These are phyloP conservation scores for Sedum album DNA, from an alignment of 164 flowering plant species.

Conservation along the genomic window DNA sequence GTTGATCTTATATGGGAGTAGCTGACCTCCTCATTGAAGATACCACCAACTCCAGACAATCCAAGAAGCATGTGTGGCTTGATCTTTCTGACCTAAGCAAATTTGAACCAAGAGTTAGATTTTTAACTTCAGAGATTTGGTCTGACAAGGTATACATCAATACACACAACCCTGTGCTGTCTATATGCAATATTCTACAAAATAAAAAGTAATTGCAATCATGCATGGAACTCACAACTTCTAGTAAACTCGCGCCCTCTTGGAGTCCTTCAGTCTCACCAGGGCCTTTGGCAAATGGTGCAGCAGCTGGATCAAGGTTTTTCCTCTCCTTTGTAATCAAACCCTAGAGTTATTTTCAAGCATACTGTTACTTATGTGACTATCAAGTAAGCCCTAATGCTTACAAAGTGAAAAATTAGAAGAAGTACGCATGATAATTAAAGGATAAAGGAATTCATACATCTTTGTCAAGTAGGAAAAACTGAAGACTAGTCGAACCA, in stretches of 20 bases:
- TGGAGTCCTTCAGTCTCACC: slow-evolving; percentile 59
- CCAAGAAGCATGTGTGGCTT: slow-evolving; percentile 95
- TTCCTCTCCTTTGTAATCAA: slow-evolving; percentile 79
- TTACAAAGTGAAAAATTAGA: not conserved
- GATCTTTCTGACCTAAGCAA: slow-evolving; percentile 68
- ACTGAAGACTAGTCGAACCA: slow-evolving; percentile 31
- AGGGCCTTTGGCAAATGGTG: slow-evolving; percentile 66
- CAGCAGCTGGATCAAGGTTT: slow-evolving; percentile 79
- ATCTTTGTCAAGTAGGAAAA: slow-evolving; percentile 85
- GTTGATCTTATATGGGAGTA: not conserved
- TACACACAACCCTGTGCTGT: not conserved
- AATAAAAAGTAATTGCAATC: not conserved
- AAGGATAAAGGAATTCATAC: slow-evolving; percentile 29
- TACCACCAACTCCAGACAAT: slow-evolving; percentile 88
- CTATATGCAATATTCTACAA: not conserved
- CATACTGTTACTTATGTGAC: not conserved
- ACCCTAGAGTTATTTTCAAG: slow-evolving; percentile 47
- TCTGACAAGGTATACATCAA: not conserved
- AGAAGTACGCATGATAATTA: not conserved
- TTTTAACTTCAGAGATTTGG: not conserved
- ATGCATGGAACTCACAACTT: slow-evolving; percentile 55
- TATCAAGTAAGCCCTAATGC: not conserved
- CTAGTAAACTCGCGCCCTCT: slow-evolving; percentile 81
- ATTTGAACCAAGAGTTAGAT: not conserved
- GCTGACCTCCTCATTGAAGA: slow-evolving; percentile 76